Conservation (phyloP, 2,329 filamentous ascomycete species). For the Zelopaecilomyces penicillatus region DNA sequence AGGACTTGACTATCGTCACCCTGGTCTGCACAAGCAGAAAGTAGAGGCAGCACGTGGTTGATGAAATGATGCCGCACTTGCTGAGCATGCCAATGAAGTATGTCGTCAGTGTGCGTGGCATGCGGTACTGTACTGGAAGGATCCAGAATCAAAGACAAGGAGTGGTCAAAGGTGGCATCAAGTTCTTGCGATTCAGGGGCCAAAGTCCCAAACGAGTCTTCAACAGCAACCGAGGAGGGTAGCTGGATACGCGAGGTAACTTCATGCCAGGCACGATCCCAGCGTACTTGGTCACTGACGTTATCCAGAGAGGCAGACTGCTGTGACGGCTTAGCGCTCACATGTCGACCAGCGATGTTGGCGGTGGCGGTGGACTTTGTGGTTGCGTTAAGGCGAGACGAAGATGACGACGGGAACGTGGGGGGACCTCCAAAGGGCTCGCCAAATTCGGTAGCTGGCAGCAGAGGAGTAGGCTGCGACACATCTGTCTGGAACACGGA, state of each 20-base stretch:
- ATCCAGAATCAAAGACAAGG: slow-evolving; percentile 45
- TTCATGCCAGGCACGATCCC: slow-evolving; percentile 54
- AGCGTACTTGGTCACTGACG: slow-evolving; percentile 44
- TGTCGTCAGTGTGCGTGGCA: slow-evolving; percentile 45
- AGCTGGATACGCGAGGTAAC: slow-evolving; percentile 51
- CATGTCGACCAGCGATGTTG: neutral
- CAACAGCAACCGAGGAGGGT: slow-evolving; percentile 44
- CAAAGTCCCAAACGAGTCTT: slow-evolving; percentile 45
- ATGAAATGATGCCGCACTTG: slow-evolving; percentile 55
- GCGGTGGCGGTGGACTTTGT: neutral
- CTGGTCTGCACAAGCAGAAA: slow-evolving; percentile 38
- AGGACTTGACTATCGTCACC: slow-evolving; percentile 38
- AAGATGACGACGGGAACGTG: slow-evolving; percentile 13
- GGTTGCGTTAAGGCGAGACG: slow-evolving; percentile 4
- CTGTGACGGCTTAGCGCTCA: neutral
- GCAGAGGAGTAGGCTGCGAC: slow-evolving; percentile 39
- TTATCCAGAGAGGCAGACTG: slow-evolving; percentile 9
- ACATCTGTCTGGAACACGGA: slow-evolving; percentile 48
- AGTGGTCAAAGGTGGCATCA: slow-evolving; percentile 40
- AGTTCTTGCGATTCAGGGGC: slow-evolving; percentile 34
- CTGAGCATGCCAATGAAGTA: slow-evolving; percentile 52
- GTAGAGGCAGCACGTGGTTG: slow-evolving; percentile 48
- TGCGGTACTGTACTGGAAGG: slow-evolving; percentile 37
- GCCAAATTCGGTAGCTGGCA: slow-evolving; percentile 31
- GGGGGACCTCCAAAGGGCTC: slow-evolving; percentile 38